Evolutionary conservation across 2,329 filamentous ascomycete genomes (phyloP).

Genomic region (Ceratocystiopsis minuta): DNA sequence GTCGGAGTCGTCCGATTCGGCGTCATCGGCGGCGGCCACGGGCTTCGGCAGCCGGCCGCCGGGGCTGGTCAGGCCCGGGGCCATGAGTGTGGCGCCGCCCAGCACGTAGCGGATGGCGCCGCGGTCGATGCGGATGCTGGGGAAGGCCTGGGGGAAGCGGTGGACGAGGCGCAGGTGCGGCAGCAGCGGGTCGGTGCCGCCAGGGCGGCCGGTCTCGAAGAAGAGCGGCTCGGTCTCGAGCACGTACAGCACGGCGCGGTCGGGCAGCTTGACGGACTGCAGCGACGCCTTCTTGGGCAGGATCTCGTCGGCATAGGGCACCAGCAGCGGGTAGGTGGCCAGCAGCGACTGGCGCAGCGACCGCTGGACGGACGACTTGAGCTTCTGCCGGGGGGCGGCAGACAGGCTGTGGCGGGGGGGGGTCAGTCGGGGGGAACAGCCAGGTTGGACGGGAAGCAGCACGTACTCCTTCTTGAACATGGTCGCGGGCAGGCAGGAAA

Average conservation of each 20-base stretch:
- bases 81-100: conserved; percentile 87
- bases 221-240: conserved; percentile 66
- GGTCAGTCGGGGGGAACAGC: neutral
- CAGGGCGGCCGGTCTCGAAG: conserved; percentile 54
- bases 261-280: conserved; percentile 80
- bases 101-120: conserved; percentile 95
- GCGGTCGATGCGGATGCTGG: conserved; percentile 75
- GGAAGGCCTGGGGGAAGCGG: conserved; percentile 70
- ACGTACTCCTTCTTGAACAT: conserved; percentile 93
- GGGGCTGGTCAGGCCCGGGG: conserved; percentile 69
- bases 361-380: conserved; percentile 91
- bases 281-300: conserved; percentile 88
- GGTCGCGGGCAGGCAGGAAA: neutral
- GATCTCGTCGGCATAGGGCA: conserved; percentile 79
- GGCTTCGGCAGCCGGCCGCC: conserved; percentile 56
- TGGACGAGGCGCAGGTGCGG: conserved; percentile 84
- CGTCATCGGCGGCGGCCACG: conserved; percentile 20
- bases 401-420: conserved; percentile 44
- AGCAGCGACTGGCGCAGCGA: conserved; percentile 66
- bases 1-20: neutral
- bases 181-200: conserved; percentile 36
- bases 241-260: conserved; percentile 77
- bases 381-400: conserved; percentile 73
- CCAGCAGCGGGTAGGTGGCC: conserved; percentile 69
- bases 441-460: neutral